A percentile compares a stretch with the other conserved stretches of the same genome.
phyloP scores from a whole-genome alignment of 805 yeast species.

The Ogataea zsoltii region DNA sequence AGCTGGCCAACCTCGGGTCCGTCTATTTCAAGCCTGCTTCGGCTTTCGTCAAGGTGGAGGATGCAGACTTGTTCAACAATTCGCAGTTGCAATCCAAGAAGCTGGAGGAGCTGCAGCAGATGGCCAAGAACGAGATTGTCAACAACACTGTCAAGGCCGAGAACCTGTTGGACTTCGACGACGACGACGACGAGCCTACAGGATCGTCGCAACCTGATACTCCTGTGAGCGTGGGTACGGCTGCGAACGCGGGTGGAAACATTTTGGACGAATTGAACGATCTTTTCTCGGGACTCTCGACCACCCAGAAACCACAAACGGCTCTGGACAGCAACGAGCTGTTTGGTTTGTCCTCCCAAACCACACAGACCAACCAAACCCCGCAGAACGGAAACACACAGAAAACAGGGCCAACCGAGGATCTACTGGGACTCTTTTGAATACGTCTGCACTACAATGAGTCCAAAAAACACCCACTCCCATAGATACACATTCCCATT shows the following conservation, averaged over 20 bases:
- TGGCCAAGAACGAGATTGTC: conserved; percentile 76
- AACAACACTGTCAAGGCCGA: conserved; percentile 63
- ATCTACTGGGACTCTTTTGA: conserved; percentile 21
- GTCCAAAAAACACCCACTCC: conserved; percentile 10
- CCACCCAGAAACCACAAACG: conserved; percentile 15
- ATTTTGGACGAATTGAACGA: conserved; percentile 77
- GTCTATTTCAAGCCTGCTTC: conserved; percentile 85
- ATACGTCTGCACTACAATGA: too few relatives aligned
- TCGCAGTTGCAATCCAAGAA: conserved; percentile 46
- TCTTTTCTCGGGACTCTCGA: conserved; percentile 48
- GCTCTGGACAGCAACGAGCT: conserved; percentile 11
- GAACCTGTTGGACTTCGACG: conserved; percentile 83
- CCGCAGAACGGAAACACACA: not conserved
- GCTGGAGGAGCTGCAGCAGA: conserved; percentile 73
- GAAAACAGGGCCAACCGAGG: conserved; percentile 12
- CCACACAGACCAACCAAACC: not conserved
- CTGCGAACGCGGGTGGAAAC: conserved; percentile 35
- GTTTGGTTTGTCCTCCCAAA: conserved; percentile 6
- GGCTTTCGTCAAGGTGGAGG: conserved; percentile 44
- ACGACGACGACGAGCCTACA: conserved; percentile 43
- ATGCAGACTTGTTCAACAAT: conserved; percentile 22
- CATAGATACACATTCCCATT: too few relatives aligned
- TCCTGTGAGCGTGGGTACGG: conserved; percentile 13
- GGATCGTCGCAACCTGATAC: conserved; percentile 8
- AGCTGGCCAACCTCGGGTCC: conserved; percentile 82